Evolutionary conservation across 768 basidiomycete species (phyloP).

Genomic region (Kwoniella mangroviensis): DNA sequence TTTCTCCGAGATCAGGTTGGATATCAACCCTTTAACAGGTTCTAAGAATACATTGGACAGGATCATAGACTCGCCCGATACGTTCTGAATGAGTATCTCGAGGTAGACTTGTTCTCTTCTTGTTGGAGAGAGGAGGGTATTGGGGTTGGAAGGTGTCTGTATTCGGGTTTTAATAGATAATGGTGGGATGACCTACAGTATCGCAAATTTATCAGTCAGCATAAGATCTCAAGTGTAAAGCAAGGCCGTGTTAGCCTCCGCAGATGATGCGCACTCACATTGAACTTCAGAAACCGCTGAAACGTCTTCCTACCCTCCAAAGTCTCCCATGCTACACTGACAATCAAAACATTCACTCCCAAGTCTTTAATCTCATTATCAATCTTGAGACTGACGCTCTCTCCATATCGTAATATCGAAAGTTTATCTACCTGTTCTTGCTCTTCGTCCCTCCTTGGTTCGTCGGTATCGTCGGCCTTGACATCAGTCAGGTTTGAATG

Average conservation of each 20-base stretch:
- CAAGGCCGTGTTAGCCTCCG: no score
- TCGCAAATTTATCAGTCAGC: background rate
- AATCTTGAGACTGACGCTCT: slow-evolving; percentile 70
- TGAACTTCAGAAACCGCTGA: slow-evolving; percentile 89
- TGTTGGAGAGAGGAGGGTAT: slow-evolving; percentile 67
- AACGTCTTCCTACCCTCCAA: slow-evolving; percentile 65
- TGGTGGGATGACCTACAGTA: slow-evolving; percentile 83
- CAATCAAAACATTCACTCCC: slow-evolving; percentile 85
- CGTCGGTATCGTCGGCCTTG: no score
- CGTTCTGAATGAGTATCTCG: slow-evolving; percentile 89
- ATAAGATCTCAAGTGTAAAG: background rate
- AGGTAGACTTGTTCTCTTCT: slow-evolving; percentile 85
- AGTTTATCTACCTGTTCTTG: slow-evolving; percentile 61
- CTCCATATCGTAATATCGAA: slow-evolving; percentile 61
- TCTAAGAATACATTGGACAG: slow-evolving; percentile 68
- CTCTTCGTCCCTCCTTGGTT: no score
- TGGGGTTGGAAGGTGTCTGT: slow-evolving; percentile 73
- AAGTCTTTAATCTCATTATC: slow-evolving; percentile 92
- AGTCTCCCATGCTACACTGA: slow-evolving; percentile 79
- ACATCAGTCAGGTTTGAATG: no score
- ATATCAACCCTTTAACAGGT: slow-evolving; percentile 59
- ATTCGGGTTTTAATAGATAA: slow-evolving; percentile 95
- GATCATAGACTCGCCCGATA: slow-evolving; percentile 78
- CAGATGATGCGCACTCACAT: slow-evolving; percentile 72
- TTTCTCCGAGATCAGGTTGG: slow-evolving; percentile 61